phyloP scores from a whole-genome alignment of 108 stramenopile species.

The Bacterosira constricta region DNA sequence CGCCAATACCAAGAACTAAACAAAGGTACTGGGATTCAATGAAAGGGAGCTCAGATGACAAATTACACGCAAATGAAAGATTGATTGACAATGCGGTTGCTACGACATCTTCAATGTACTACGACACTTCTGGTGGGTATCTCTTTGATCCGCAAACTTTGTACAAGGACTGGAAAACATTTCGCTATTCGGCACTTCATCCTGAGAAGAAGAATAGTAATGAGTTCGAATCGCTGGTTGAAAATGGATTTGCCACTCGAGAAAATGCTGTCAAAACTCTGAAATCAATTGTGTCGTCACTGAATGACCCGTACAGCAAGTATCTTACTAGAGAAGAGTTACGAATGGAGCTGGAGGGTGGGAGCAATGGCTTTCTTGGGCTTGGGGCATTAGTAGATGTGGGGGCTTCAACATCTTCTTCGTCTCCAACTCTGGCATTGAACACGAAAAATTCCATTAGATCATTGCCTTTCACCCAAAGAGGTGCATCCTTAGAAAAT shows the following conservation, averaged over 20 bases:
- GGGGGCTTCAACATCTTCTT: background rate
- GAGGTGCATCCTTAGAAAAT: background rate
- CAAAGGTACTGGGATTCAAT: conserved; percentile 45
- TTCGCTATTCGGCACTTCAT: conserved; percentile 31
- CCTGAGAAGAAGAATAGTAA: background rate
- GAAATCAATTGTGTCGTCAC: conserved; percentile 61
- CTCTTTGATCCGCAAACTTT: conserved; percentile 65
- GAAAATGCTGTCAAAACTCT: conserved; percentile 63
- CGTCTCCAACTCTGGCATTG: background rate
- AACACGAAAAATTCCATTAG: background rate
- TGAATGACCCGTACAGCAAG: conserved; percentile 78
- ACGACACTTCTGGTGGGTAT: conserved; percentile 76
- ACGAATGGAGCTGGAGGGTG: conserved; percentile 47
- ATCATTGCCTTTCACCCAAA: background rate
- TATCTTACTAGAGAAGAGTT: conserved; percentile 83
- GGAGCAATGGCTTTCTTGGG: conserved; percentile 72
- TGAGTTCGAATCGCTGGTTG: background rate
- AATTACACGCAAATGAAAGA: conserved; percentile 56
- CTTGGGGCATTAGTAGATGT: conserved; percentile 70
- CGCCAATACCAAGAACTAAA: conserved; percentile 12
- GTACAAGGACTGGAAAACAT: conserved; percentile 58
- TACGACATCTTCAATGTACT: conserved; percentile 81
- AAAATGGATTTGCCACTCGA: conserved; percentile 51
- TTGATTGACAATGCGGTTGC: conserved; percentile 79
- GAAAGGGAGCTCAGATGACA: conserved; percentile 25